These are phyloP conservation scores for Picea mariana DNA, from an alignment of 83 land plant species.

Conservation along the genomic window DNA sequence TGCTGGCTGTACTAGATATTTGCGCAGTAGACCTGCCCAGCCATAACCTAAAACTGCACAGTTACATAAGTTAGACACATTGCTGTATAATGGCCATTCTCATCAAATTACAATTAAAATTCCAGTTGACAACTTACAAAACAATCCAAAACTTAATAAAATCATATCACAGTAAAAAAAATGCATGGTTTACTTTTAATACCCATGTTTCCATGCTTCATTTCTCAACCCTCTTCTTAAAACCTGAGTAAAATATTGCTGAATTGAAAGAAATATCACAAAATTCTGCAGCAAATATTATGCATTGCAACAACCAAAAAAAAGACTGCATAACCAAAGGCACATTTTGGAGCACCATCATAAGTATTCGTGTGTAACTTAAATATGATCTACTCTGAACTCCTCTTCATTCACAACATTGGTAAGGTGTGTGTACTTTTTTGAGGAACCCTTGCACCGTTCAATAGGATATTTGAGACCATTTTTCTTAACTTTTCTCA, in stretches of 20 bases:
- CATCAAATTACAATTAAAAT: neutral
- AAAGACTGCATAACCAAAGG: neutral
- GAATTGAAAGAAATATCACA: slow-evolving; percentile 1
- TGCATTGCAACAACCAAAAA: neutral
- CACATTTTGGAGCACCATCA: slow-evolving; percentile 1
- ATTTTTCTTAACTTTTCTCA: slow-evolving; percentile 37
- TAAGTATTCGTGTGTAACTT: neutral
- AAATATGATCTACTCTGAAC: slow-evolving; percentile 1
- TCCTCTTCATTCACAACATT: neutral
- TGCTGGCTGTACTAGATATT: no score
- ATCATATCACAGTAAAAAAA: neutral
- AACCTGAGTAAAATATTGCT: neutral
- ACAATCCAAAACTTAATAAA: neutral
- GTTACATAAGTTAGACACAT: neutral
- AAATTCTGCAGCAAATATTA: neutral
- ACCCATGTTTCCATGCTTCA: neutral
- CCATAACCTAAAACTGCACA: no score
- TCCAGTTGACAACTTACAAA: neutral
- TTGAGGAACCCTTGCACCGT: slow-evolving; percentile 39
- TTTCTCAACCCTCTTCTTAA: neutral
- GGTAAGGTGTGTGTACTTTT: slow-evolving; percentile 23
- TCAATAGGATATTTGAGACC: slow-evolving; percentile 39
- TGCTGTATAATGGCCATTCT: neutral
- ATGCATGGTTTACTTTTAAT: neutral
- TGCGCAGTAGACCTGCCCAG: no score